A percentile compares a stretch with the other conserved stretches of the same genome.
phyloP scores from a whole-genome alignment of 2,329 filamentous ascomycete genomes.

The Dryadomyces quercus-mongolicae region DNA sequence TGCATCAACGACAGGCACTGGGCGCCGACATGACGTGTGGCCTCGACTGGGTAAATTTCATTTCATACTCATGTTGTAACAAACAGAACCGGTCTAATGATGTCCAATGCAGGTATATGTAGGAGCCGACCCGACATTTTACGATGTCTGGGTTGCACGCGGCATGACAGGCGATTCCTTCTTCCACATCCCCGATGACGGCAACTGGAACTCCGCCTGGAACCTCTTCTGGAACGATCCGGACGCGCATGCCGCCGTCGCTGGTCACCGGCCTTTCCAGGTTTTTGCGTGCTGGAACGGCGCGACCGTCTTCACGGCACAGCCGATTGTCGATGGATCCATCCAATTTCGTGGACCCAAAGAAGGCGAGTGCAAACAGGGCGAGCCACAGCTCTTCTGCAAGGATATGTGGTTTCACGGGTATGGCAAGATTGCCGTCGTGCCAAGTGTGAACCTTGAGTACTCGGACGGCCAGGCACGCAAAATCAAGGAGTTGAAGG shows the following conservation, averaged over 20 bases:
- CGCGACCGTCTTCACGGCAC: slow-evolving; percentile 33
- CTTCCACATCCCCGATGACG: slow-evolving; percentile 37
- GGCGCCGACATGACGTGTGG: slow-evolving; percentile 43
- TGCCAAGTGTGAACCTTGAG: slow-evolving; percentile 43
- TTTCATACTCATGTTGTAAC: no score
- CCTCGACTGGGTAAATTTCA: slow-evolving; percentile 53
- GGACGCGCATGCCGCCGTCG: slow-evolving; percentile 21
- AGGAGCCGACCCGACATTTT: slow-evolving; percentile 33
- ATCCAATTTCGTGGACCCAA: slow-evolving; percentile 31
- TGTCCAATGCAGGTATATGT: no score
- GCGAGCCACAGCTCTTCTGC: slow-evolving; percentile 43
- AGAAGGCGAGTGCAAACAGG: slow-evolving; percentile 35
- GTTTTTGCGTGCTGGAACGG: slow-evolving; percentile 49
- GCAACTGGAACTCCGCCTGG: slow-evolving; percentile 34
- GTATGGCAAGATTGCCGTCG: slow-evolving; percentile 39
- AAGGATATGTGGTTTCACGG: slow-evolving; percentile 43
- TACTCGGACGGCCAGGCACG: slow-evolving; percentile 34
- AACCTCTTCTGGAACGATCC: slow-evolving; percentile 41
- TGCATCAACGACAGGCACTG: slow-evolving; percentile 32
- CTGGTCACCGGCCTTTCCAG: slow-evolving; percentile 35
- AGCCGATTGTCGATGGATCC: slow-evolving; percentile 26
- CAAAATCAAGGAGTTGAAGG: slow-evolving; percentile 36
- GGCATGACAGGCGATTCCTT: slow-evolving; percentile 40
- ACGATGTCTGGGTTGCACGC: slow-evolving; percentile 45
- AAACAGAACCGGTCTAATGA: no score